Evolutionary conservation across 2,329 filamentous ascomycete genomes (phyloP).

Genomic region (Aspergillus luchuensis): DNA sequence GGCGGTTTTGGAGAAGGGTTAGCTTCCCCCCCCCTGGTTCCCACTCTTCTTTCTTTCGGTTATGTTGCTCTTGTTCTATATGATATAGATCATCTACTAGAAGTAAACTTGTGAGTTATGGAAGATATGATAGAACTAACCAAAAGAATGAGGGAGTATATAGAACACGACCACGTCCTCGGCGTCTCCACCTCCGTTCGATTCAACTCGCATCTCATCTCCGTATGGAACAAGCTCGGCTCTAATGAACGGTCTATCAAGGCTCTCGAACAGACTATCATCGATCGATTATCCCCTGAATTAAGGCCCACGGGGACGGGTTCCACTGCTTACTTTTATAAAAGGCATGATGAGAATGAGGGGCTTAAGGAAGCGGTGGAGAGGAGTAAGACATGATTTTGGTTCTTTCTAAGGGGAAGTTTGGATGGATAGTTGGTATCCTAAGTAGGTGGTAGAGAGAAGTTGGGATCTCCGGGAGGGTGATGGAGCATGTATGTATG

Average conservation of each 20-base stretch:
- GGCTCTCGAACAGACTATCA: constrained; percentile 69
- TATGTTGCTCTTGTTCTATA: background rate
- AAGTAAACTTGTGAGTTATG: too few relatives aligned
- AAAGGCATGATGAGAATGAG: constrained; percentile 84
- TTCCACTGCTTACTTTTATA: constrained; percentile 64
- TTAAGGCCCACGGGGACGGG: constrained; percentile 66
- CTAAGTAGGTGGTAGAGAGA: too few relatives aligned
- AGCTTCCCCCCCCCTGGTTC: constrained; percentile 37
- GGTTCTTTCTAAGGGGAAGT: too few relatives aligned
- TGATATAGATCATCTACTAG: background rate
- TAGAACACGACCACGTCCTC: constrained; percentile 81
- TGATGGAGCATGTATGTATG: too few relatives aligned
- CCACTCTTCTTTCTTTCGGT: background rate
- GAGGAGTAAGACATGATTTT: background rate
- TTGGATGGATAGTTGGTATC: too few relatives aligned
- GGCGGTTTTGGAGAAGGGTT: constrained; percentile 77
- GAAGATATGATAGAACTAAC: too few relatives aligned
- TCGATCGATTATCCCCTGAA: constrained; percentile 72
- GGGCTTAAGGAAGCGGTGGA: constrained; percentile 64
- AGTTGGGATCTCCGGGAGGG: too few relatives aligned
- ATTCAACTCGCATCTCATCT: constrained; percentile 85
- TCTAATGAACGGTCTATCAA: constrained; percentile 78
- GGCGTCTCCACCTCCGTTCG: constrained; percentile 84
- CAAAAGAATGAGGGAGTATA: background rate
- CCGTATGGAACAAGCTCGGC: constrained; percentile 89